Conservation (phyloP, 2,329 filamentous ascomycete genomes). For the Didymella segeticola region DNA sequence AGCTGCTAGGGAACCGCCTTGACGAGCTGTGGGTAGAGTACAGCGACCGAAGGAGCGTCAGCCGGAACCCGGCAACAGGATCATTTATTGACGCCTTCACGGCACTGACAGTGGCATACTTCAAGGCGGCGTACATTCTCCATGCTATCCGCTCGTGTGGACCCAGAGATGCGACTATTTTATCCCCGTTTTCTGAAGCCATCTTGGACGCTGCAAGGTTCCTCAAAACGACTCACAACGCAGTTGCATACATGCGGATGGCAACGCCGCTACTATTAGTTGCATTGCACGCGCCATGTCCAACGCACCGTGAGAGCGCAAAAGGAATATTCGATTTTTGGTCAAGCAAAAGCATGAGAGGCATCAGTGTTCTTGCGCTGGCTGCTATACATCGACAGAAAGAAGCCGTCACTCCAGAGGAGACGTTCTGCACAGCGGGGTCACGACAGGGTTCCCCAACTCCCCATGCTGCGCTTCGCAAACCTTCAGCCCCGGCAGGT, state of each 20-base stretch:
- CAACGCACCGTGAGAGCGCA: slow-evolving; percentile 23
- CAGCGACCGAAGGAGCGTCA: neutral
- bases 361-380: slow-evolving; percentile 37
- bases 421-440: neutral
- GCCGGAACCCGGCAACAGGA: too few relatives aligned
- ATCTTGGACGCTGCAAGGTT: slow-evolving; percentile 33
- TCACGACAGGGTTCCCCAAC: neutral
- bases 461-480: neutral
- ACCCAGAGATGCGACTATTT: too few relatives aligned
- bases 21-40: slow-evolving; percentile 1
- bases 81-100: neutral
- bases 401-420: neutral
- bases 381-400: slow-evolving; percentile 5
- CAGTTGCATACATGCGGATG: slow-evolving; percentile 43
- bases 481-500: neutral
- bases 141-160: neutral
- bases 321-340: slow-evolving; percentile 30
- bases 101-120: slow-evolving; percentile 3
- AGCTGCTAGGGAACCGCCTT: neutral
- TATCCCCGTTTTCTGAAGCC: neutral
- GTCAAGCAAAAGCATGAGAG: slow-evolving; percentile 32
- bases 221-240: slow-evolving; percentile 28
- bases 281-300: slow-evolving; percentile 28
- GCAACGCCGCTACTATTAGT: slow-evolving; percentile 39
- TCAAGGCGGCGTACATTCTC: neutral